Evolutionary conservation across 129 eudicot species (phyloP), one percentile per base, ranked within the genome.

Genomic region (Scalesia atractyloides): DNA sequence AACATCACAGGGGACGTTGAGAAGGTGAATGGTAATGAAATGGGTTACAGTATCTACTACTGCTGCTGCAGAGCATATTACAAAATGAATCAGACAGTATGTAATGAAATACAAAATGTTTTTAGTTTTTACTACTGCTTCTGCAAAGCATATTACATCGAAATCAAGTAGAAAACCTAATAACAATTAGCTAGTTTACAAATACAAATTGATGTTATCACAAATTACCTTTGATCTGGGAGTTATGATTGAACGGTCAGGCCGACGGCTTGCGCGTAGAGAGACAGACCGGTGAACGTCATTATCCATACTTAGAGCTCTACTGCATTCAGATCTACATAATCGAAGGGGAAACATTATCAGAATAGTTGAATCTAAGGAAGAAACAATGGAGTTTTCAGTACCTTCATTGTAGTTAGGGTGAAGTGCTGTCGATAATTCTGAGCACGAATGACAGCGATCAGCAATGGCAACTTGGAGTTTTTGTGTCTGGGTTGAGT

Each of bases 21-120:
- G 80, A 90, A 85, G 80, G 91, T 94, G 71, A 83, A 84, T 30
- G 92, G 87, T 14, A 81, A 76, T 36, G 85, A 84, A 48, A 43
- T 88, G 64, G 84, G 73, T 71, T 94, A 94, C 85, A 16, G 47
- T 61, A 80, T 76, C 3, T 88, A n/a, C n/a, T n/a, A n/a, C n/a
- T n/a, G n/a, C n/a, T n/a, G n/a, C n/a, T n/a, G n/a, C n/a, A n/a
- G n/a, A n/a, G n/a, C n/a, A n/a, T n/a, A n/a, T n/a, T n/a, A n/a
- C n/a, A n/a, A n/a, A n/a, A 2, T 2, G 9, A 6, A 39, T 39
- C 8, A 8, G 2, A 39, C 8, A 41, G 46, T 12, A 14, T 13
- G 18, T 49, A n/a, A n/a, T n/a, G n/a, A n/a, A n/a, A n/a, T n/a
- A n/a, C n/a, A n/a, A n/a, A n/a, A n/a, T n/a, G n/a, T n/a, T n/a